Conservation (phyloP, 192 early-diverging fungal species). For the Coemansia sp. region DNA sequence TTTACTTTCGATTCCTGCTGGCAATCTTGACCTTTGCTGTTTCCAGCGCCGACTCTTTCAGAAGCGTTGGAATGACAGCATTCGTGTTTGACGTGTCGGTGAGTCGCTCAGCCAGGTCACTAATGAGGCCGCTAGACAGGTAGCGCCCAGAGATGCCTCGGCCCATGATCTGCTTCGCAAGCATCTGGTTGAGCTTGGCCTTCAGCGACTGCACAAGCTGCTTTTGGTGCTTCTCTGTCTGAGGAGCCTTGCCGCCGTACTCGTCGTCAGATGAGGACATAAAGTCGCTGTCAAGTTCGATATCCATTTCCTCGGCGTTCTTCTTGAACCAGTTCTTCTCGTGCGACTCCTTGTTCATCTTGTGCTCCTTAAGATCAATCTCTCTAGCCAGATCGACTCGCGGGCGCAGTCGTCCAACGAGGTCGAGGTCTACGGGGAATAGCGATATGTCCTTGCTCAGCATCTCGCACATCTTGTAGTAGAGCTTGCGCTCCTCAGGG, state of each 20-base stretch:
- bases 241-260: conserved; percentile 21
- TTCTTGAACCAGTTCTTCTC: conserved; percentile 80
- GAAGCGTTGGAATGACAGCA: conserved; percentile 29
- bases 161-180: conserved; percentile 41
- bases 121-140: conserved; percentile 65
- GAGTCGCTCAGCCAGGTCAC: conserved; percentile 67
- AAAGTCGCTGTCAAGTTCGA: conserved; percentile 78
- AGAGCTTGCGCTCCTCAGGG: conserved; percentile 82
- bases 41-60: conserved; percentile 49
- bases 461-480: conserved; percentile 81
- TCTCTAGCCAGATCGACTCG: conserved; percentile 80
- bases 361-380: conserved; percentile 83
- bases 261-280: conserved; percentile 52
- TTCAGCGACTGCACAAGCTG: conserved; percentile 37
- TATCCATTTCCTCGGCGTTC: conserved; percentile 78
- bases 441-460: conserved; percentile 77
- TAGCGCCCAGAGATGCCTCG: conserved; percentile 62
- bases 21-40: conserved; percentile 23
- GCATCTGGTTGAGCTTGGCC: conserved; percentile 26
- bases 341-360: conserved; percentile 66
- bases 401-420: conserved; percentile 72
- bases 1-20: not conserved
- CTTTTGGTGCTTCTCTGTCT: conserved; percentile 26
- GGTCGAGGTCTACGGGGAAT: conserved; percentile 81
- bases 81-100: conserved; percentile 41